Evolutionary conservation across 768 basidiomycete species (phyloP), one percentile per base, ranked within the genome.

Genomic region (Leccinum obscurum): DNA sequence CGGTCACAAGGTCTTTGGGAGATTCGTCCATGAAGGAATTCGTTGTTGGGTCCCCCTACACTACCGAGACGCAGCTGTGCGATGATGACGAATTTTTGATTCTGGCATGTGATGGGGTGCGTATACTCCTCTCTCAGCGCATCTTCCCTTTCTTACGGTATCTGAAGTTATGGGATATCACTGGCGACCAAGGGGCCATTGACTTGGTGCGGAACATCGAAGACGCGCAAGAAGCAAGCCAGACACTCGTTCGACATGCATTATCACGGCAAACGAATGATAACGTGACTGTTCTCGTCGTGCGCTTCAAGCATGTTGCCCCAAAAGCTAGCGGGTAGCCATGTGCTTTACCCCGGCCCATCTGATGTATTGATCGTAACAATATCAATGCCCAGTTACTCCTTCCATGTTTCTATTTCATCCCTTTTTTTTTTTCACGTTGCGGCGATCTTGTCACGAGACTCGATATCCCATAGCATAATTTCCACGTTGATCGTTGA

Each of bases 21-120:
- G 97, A 99, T 70, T 91, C 94, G 2, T 91, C 93, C 7, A 98
- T 99, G 97, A 99, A 99, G 76, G 97, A 99, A 69, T 99, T 95
- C 72, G 97, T 99, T 11, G 97, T 98, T 52, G 97, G 97, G 2
- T 85, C 92, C 30, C 97, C 97, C 6, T 99, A 96, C 75, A 99
- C 97, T 20, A 98, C 97, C n/a, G 95, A 98, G 75, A 98, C 96
- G 13, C 86, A 89, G 66, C 77, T 99, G 46, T 89, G 89, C 57
- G 87, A 92, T 8, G 88, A 92, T 6, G 97, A 98, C 71, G 96
- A 98, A 72, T 93, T 96, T 73, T 72, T 98, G 64, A 91, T 99
- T 60, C 82, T 99, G 61, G 97, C 97, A 22, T 99, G 97, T 71
- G 97, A 99, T 75, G 97, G 97, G 65, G 96, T 98, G 73, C 67